Evolutionary conservation across 768 basidiomycete genomes (phyloP).

Genomic region (Pleurotus cornucopiae): DNA sequence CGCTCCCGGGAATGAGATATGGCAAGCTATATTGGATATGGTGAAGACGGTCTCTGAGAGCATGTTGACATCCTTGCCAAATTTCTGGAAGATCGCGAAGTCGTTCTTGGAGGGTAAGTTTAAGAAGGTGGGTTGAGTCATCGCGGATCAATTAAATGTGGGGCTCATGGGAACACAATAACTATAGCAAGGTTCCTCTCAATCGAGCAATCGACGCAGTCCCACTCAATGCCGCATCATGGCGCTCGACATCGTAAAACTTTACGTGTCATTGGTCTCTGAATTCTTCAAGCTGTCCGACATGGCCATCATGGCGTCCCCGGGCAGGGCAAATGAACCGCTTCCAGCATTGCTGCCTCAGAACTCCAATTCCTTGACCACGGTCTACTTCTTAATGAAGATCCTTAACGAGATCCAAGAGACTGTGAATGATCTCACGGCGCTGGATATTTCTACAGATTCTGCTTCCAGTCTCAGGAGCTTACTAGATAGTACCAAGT

Average conservation of each 20-base stretch:
- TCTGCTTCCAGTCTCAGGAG: constrained; percentile 61
- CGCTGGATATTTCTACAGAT: constrained; percentile 80
- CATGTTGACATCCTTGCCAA: constrained; percentile 80
- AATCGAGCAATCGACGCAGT: constrained; percentile 62
- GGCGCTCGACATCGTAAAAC: constrained; percentile 82
- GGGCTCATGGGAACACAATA: too few relatives aligned
- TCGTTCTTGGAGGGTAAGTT: constrained; percentile 92
- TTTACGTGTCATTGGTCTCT: constrained; percentile 81
- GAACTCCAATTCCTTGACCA: constrained; percentile 78
- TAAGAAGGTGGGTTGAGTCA: constrained; percentile 57
- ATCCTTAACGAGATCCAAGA: constrained; percentile 86
- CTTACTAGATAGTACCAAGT: constrained; percentile 76
- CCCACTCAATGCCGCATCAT: constrained; percentile 81
- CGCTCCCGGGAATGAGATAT: constrained; percentile 69
- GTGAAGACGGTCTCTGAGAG: constrained; percentile 86
- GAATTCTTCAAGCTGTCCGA: constrained; percentile 85
- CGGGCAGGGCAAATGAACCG: constrained; percentile 32
- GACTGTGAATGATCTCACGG: constrained; percentile 72
- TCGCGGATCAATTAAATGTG: too few relatives aligned
- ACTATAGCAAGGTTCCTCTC: constrained; percentile 23
- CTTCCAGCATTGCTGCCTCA: constrained; percentile 57
- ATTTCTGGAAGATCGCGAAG: constrained; percentile 90
- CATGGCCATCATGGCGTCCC: constrained; percentile 61
- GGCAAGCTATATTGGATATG: constrained; percentile 76
- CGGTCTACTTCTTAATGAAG: constrained; percentile 74